These are phyloP conservation scores for Xylaria sp. DNA, from an alignment of 2,329 filamentous ascomycete genomes.

Conservation along the genomic window DNA sequence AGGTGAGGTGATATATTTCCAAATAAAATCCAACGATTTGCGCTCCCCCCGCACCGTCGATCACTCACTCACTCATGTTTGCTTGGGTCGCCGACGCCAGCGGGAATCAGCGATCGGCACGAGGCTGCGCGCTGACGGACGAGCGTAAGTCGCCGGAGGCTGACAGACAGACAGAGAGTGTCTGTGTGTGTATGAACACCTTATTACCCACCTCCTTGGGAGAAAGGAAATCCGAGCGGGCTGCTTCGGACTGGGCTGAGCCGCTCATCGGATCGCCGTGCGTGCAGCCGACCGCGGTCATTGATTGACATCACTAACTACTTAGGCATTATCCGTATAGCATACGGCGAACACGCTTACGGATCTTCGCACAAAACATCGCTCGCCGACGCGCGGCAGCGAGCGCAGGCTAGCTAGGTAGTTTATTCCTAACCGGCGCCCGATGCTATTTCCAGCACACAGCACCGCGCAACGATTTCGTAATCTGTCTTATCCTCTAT, in stretches of 20 bases:
- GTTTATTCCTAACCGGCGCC: neutral
- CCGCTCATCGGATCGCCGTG: neutral
- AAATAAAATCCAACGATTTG: conserved; percentile 2
- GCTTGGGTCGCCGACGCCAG: neutral
- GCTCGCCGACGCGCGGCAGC: neutral
- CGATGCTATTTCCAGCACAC: neutral
- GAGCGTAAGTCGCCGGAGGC: neutral
- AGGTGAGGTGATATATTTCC: no score
- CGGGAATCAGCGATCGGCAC: conserved; percentile 7
- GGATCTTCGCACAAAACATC: neutral
- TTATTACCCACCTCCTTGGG: no score
- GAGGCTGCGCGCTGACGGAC: conserved; percentile 4
- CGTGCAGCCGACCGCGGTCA: neutral
- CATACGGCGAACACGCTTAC: neutral
- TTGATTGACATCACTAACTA: neutral
- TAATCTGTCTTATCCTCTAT: neutral
- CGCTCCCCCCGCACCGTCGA: neutral
- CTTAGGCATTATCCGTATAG: neutral
- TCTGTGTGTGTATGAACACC: neutral
- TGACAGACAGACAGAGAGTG: no score
- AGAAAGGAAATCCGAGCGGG: neutral
- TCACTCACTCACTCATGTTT: neutral
- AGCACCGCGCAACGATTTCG: neutral
- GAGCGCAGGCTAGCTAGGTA: neutral
- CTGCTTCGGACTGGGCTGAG: neutral